Percentiles rank a stretch among this genome's conserved stretches.
These are phyloP conservation scores for Botrytis fragariae DNA, from an alignment of 2,329 filamentous ascomycete species.

Conservation along the genomic window DNA sequence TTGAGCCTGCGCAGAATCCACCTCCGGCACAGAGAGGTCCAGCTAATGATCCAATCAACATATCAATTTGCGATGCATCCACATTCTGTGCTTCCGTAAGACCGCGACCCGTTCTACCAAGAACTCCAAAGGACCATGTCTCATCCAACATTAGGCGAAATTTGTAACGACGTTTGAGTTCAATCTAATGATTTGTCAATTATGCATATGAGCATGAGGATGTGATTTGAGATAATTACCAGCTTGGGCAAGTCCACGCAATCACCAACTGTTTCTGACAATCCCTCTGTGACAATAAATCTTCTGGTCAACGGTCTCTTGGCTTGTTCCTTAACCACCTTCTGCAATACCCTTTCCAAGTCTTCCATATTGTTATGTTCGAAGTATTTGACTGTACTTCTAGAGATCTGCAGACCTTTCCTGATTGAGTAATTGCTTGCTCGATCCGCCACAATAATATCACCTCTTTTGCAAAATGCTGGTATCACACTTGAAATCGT, in stretches of 20 bases:
- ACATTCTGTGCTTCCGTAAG: conserved; percentile 97
- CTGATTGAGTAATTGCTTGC: conserved; percentile 92
- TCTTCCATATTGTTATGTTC: conserved; percentile 96
- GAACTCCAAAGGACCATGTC: conserved; percentile 93
- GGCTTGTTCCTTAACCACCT: conserved; percentile 82
- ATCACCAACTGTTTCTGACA: conserved; percentile 91
- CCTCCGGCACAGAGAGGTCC: conserved; percentile 89
- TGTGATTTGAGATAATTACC: conserved; percentile 47
- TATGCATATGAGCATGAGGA: neutral
- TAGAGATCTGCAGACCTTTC: conserved; percentile 88
- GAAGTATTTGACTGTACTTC: conserved; percentile 90
- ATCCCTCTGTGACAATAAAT: conserved; percentile 92
- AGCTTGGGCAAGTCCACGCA: conserved; percentile 81
- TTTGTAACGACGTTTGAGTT: conserved; percentile 94
- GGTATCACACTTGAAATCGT: conserved; percentile 97
- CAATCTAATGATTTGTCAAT: conserved; percentile 54
- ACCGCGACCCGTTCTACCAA: conserved; percentile 86
- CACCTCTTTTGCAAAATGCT: conserved; percentile 92
- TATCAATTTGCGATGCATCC: conserved; percentile 88
- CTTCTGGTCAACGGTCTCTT: conserved; percentile 80
- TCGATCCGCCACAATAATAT: conserved; percentile 93
- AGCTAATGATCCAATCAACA: conserved; percentile 91
- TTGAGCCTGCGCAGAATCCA: conserved; percentile 89
- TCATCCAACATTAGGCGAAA: conserved; percentile 97
- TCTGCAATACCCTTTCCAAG: conserved; percentile 78